Conservation (phyloP, 2,329 filamentous ascomycete genomes). For the Paraconiothyrium brasiliense region DNA sequence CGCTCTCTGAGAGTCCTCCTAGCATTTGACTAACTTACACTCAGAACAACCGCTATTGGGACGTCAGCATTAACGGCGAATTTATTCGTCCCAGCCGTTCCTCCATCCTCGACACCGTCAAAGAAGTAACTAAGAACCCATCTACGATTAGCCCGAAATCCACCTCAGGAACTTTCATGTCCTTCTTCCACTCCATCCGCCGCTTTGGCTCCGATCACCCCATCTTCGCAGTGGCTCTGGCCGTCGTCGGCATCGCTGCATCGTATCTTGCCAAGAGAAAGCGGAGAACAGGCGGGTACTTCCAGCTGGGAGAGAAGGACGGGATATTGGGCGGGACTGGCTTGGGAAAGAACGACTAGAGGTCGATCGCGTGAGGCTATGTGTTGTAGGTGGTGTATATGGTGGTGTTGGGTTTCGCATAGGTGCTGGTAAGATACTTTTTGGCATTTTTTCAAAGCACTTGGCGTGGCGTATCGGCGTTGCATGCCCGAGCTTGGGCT, state of each 20-base stretch:
- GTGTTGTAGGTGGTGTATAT: slow-evolving; percentile 4
- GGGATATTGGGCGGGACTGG: slow-evolving; percentile 69
- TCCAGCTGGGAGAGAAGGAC: slow-evolving; percentile 74
- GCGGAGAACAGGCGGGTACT: slow-evolving; percentile 62
- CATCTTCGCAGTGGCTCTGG: slow-evolving; percentile 60
- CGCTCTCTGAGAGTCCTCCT: background rate
- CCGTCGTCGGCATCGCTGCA: slow-evolving; percentile 64
- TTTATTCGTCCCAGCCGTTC: slow-evolving; percentile 89
- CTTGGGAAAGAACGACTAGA: slow-evolving; percentile 46
- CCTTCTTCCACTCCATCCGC: slow-evolving; percentile 66
- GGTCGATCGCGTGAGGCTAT: background rate
- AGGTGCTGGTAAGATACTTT: slow-evolving; percentile 14
- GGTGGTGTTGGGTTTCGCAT: background rate
- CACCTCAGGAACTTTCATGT: slow-evolving; percentile 76
- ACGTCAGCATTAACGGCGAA: slow-evolving; percentile 87
- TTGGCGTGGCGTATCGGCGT: slow-evolving; percentile 11
- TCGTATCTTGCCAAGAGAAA: slow-evolving; percentile 49
- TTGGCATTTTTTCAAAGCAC: slow-evolving; percentile 5
- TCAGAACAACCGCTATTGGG: slow-evolving; percentile 94
- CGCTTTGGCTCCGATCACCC: slow-evolving; percentile 56
- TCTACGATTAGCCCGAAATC: slow-evolving; percentile 79
- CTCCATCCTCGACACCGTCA: slow-evolving; percentile 87
- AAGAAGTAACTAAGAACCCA: slow-evolving; percentile 73
- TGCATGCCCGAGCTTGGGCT: background rate
- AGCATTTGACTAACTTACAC: slow-evolving; percentile 18